Evolutionary conservation across 192 early-diverging fungal species (phyloP), one percentile per base, ranked within the genome.

Genomic region (Lobosporangium transversale): DNA sequence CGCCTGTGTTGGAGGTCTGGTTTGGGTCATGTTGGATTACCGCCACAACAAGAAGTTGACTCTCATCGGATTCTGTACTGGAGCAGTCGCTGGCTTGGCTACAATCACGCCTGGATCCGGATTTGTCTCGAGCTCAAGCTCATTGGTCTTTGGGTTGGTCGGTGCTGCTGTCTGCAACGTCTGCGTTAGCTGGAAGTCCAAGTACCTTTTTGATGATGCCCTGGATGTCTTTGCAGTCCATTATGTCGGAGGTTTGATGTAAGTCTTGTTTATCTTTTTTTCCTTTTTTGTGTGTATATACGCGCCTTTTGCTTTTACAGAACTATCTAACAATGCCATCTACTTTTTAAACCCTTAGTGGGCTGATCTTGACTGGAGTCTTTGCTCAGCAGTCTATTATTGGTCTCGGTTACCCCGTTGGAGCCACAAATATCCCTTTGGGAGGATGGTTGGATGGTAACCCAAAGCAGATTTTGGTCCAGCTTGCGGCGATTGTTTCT

Each of bases 71-170:
- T 91, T 94, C 71, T 97, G 95, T 78, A 90, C 90, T 8, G 95
- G 95, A 42, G 94, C 92, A 10, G 91, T 97, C 12, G 93, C 93
- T 8, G 95, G 93, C 18, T 85, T 97, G 65, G 95, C 94, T 2
- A 92, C 89, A 50, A 90, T 97, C 64, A 97, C 95, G 21, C 95
- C 95, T 0, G 94, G 88, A 5, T 84, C 91, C 24, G 93, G 94
- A 47, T 91, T 84, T 60, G 91, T 95, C 24, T 83, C 80, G 31
- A 88, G 90, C 11, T 88, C 88, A 65, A 88, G 89, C 23, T 83
- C 92, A 3, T 66, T 95, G 36, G 89, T 90, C 52, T 90, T 95
- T 85, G 95, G 95, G 29, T 52, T 85, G 21, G 62, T 92, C 33
- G 86, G 90, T 1, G 89, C 86, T 23, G 60, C 82, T 35, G 81